Conservation (phyloP, 768 basidiomycete genomes). For the Tephrocybe sp. region DNA sequence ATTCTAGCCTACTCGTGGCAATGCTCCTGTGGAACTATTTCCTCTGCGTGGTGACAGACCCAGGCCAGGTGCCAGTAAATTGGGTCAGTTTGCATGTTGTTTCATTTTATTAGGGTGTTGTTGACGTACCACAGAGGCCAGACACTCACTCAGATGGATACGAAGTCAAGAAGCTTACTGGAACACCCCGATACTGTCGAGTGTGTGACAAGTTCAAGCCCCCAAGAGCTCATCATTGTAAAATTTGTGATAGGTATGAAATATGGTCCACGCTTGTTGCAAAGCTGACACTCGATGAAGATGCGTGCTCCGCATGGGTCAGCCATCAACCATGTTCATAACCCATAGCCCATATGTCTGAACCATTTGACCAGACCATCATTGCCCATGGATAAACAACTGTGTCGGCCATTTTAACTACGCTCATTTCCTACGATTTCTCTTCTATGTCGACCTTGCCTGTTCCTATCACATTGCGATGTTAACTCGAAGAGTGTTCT, state of each 20-base stretch:
- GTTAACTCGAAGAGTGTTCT: constrained; percentile 66
- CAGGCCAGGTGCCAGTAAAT: constrained; percentile 73
- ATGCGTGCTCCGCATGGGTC: constrained; percentile 90
- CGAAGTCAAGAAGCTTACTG: constrained; percentile 90
- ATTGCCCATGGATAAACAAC: constrained; percentile 93
- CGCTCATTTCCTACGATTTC: constrained; percentile 85
- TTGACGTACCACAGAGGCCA: constrained; percentile 56
- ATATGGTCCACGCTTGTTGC: neutral
- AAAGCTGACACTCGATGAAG: constrained; percentile 32
- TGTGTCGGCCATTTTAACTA: constrained; percentile 94
- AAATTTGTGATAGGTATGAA: constrained; percentile 66
- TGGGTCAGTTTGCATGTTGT: constrained; percentile 58
- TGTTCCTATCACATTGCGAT: constrained; percentile 88
- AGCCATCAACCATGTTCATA: constrained; percentile 18
- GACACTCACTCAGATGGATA: constrained; percentile 70
- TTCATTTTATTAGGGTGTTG: neutral
- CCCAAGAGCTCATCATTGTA: constrained; percentile 90
- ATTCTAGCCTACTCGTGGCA: constrained; percentile 64
- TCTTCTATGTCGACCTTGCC: constrained; percentile 89
- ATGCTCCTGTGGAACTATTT: constrained; percentile 89
- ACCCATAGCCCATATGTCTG: constrained; percentile 1
- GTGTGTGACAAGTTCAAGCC: constrained; percentile 86
- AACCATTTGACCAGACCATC: constrained; percentile 59
- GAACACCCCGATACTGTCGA: constrained; percentile 82
- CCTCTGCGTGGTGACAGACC: constrained; percentile 79